Conservation (phyloP, 164 flowering plant genomes). For the Kingdonia uniflora region DNA sequence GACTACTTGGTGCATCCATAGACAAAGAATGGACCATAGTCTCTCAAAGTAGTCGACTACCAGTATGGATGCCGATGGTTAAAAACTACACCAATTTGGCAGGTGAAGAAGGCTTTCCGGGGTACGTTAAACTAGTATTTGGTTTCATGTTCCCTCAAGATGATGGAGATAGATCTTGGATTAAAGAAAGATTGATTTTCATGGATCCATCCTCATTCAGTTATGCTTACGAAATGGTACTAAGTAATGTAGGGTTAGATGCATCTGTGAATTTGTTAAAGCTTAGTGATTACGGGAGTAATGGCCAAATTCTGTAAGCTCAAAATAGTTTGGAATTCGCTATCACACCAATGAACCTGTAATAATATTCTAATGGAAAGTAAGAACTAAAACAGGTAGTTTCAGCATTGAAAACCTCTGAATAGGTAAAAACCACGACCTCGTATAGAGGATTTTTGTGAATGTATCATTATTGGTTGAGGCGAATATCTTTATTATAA, state of each 20-base stretch:
- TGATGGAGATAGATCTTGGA: constrained; percentile 65
- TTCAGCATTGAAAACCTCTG: too few species aligned
- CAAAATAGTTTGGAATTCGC: too few species aligned
- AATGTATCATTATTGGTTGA: too few species aligned
- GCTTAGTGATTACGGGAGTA: constrained; percentile 33
- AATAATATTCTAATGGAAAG: too few species aligned
- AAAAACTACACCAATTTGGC: constrained; percentile 42
- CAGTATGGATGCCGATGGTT: constrained; percentile 77
- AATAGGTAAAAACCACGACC: too few species aligned
- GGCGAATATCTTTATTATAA: too few species aligned
- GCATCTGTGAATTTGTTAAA: constrained; percentile 44
- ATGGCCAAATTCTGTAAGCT: too few species aligned
- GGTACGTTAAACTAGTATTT: constrained; percentile 40
- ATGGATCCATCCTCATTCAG: constrained; percentile 28
- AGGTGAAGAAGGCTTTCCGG: constrained; percentile 43
- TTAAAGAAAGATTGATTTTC: constrained; percentile 39
- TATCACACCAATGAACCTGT: too few species aligned
- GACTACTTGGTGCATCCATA: constrained; percentile 42
- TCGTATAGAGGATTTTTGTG: too few species aligned
- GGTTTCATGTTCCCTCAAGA: constrained; percentile 66
- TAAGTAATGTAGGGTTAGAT: constrained; percentile 54
- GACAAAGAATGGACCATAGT: constrained; percentile 40
- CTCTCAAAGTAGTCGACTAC: constrained; percentile 30
- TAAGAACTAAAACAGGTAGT: too few species aligned
- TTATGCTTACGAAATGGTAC: constrained; percentile 41